These are phyloP conservation scores for Wallemia hederae DNA, from an alignment of 1,284 basidiomycete species.

Conservation along the genomic window DNA sequence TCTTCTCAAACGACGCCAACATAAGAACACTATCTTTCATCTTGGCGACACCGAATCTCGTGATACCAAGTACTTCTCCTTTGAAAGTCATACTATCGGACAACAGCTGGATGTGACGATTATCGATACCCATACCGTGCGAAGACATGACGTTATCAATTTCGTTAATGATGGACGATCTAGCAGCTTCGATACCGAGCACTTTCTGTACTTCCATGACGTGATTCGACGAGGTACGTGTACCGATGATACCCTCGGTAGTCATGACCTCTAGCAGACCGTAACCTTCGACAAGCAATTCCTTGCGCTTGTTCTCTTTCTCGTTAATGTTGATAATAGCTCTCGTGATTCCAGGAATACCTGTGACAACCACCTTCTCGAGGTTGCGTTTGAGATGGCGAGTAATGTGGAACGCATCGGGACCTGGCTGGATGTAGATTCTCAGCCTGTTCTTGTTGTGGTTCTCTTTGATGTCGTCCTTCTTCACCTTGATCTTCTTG, in stretches of 20 bases:
- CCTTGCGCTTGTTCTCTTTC: constrained; percentile 46
- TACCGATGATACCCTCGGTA: constrained; percentile 79
- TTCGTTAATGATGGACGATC: constrained; percentile 81
- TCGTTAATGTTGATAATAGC: constrained; percentile 81
- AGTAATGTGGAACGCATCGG: constrained; percentile 63
- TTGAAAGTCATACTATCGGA: constrained; percentile 13
- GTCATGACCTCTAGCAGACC: constrained; percentile 94
- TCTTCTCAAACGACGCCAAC: constrained; percentile 98
- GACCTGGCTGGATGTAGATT: constrained; percentile 52
- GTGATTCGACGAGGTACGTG: constrained; percentile 81
- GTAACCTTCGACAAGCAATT: constrained; percentile 74
- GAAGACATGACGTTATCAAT: constrained; percentile 92
- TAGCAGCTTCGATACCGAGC: constrained; percentile 87
- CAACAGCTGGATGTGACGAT: constrained; percentile 78
- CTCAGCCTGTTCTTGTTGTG: constrained; percentile 47
- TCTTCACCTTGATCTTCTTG: constrained; percentile 55
- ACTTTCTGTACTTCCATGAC: constrained; percentile 87
- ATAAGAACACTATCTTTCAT: constrained; percentile 99
- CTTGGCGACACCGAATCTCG: constrained; percentile 97
- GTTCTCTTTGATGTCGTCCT: constrained; percentile 66
- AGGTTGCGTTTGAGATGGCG: constrained; percentile 55
- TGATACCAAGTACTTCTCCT: constrained; percentile 96
- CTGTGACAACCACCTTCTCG: constrained; percentile 69
- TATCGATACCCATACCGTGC: constrained; percentile 96
- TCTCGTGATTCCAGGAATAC: constrained; percentile 52